Evolutionary conservation across 306 rosid species (phyloP), one percentile per base, ranked within the genome.

Genomic region (Gillenia trifoliata): DNA sequence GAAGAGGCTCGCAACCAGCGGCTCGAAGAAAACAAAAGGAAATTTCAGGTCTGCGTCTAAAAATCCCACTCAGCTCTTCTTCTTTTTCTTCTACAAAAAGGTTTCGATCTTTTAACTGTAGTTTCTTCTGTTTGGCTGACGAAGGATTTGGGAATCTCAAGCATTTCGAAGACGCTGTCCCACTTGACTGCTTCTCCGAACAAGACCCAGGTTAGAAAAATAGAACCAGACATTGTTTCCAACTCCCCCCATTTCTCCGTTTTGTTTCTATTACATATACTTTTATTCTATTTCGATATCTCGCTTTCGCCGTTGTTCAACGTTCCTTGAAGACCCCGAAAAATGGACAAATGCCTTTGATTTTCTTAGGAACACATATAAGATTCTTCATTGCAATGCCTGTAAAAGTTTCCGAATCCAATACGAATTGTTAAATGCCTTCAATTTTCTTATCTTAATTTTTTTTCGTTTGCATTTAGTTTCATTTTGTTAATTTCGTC

Each of bases 1-100:
- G 95, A 89, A 83, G 92, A 86, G 74, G 91, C 83, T 70, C 89
- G 89, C 43, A 86, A 89, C 78, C 85, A 78, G 75, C 88, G 89
- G 52, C 85, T 91, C 41, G 92, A 86, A 78, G 88, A 84, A 79
- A 91, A 89, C 84, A 86, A 78, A 68, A 89, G 83, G 88, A 81
- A 83, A 59, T 87, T 91, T 82, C 81, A 86, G 95, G 97, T 91
- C 52, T 75, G 60, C 28, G 4, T 43, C 75, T 71, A 47, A 11
- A 40, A 54, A 36, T 22, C 23, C 52, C 34, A 5, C 34, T 22
- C 63, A 33, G 1, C 1, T 7, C 8, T 41, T 2, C 31, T 23
- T 40, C 52, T 0, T 15, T 1, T 16, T 67, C 56, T 11, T 68
- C 36, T 9, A n/a, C n/a, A 25, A 8, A 6, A 22, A 55, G 36